Evolutionary conservation across 1,139 yeast genomes (phyloP), one percentile per base, ranked within the genome.

Genomic region (Yarrowia galli): DNA sequence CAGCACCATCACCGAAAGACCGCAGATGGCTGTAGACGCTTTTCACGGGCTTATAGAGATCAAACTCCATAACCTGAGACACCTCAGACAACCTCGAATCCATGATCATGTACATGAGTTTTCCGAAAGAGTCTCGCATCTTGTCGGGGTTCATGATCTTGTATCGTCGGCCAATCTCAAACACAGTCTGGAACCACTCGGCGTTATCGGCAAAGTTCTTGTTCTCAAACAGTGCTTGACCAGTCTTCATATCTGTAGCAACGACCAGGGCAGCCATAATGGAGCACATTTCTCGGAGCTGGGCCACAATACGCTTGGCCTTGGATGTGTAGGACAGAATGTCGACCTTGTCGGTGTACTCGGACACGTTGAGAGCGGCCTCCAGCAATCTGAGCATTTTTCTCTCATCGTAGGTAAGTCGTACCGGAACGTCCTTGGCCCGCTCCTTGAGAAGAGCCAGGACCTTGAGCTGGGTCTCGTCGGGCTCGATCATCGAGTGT

Each of bases 61-160:
- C 91, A 75, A 89, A 89, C 70, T 87, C 92, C 85, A 89, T 83
- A 65, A 87, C 86, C 20, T 84, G 85, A 70, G 82, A 83, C 69
- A 89, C 85, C 72, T 89, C 91, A 0, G 91, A 89, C 51, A 88
- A 77, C 67, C 89, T 79, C 1, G 93, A 89, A 75, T 89, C 95
- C 92, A 89, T 89, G 58, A 89, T 86, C 89, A 89, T 89, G 76
- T 88, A 89, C 79, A 89, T 87, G 69, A 89, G 79, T 74, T 89
- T 88, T 54, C 95, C 95, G 75, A 86, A 89, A 2, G 87, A 86
- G 72, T 87, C 89, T 69, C 92, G 82, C 89, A 89, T 87, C 72
- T 85, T 82, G 72, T 89, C 92, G 0, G 95, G 95, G 74, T 89
- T 89, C 92, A 89, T 87, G 71, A 89, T 86, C 74, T 89, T 89